Evolutionary conservation across 2,329 filamentous ascomycete genomes (phyloP).

Genomic region (Cladosporium halotolerans): DNA sequence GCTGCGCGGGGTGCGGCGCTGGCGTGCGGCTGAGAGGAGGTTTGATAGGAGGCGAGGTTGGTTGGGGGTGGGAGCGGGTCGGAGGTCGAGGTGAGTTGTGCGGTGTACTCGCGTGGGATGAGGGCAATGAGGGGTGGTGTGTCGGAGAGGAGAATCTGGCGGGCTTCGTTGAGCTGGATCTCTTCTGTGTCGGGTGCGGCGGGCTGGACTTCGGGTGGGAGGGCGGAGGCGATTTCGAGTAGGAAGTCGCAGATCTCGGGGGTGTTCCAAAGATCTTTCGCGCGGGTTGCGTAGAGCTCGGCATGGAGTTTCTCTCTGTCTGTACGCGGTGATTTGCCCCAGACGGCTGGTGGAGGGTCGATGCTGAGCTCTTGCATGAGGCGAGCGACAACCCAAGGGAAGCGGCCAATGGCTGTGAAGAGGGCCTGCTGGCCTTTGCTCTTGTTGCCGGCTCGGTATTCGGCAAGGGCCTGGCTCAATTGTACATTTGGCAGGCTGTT

Average conservation of each 20-base stretch:
- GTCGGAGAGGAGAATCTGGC: constrained; percentile 74
- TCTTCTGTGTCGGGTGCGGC: constrained; percentile 32
- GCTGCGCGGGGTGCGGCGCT: constrained; percentile 6
- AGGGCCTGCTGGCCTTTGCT: constrained; percentile 61
- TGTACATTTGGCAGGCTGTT: constrained; percentile 61
- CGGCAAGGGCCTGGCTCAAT: constrained; percentile 71
- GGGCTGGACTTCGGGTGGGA: constrained; percentile 36
- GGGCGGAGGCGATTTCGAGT: constrained; percentile 58
- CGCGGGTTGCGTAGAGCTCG: constrained; percentile 67
- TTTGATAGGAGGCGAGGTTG: constrained; percentile 25
- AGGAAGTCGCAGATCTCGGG: constrained; percentile 64
- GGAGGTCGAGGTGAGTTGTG: constrained; percentile 63
- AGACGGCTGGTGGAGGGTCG: constrained; percentile 69
- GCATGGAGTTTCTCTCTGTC: constrained; percentile 62
- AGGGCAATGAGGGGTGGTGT: constrained; percentile 63
- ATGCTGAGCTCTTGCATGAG: constrained; percentile 77
- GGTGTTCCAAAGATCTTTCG: constrained; percentile 82
- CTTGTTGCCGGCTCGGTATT: constrained; percentile 62
- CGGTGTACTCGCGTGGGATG: constrained; percentile 60
- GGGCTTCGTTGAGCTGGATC: constrained; percentile 54
- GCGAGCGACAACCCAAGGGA: constrained; percentile 79
- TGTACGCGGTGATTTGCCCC: constrained; percentile 67
- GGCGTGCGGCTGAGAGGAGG: constrained; percentile 2
- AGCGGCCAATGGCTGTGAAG: constrained; percentile 59
- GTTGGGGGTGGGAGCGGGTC: constrained; percentile 72